A percentile compares a stretch with the other conserved stretches of the same genome.
Conservation (phyloP, 208 protist genomes). For the Trypanosoma congolense region DNA sequence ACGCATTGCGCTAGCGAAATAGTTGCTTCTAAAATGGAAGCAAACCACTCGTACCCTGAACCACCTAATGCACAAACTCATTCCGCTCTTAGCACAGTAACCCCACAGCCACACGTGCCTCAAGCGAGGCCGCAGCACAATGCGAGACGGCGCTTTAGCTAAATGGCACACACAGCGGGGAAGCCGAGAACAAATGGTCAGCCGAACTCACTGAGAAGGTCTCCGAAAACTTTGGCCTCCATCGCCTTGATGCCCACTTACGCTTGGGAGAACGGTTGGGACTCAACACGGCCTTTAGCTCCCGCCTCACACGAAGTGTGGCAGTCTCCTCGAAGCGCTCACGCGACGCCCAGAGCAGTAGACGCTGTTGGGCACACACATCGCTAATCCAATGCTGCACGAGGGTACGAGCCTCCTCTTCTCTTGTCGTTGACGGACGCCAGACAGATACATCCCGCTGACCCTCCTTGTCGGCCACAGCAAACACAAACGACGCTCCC, state of each 20-base stretch:
- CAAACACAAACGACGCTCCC: constrained; percentile 2
- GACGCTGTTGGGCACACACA: constrained; percentile 27
- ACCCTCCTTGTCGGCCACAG: not conserved
- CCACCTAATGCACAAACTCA: not conserved
- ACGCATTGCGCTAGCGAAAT: too few species aligned
- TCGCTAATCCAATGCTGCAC: constrained; percentile 14
- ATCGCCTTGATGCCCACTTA: constrained; percentile 32
- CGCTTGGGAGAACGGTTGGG: constrained; percentile 26
- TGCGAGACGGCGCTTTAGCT: not conserved
- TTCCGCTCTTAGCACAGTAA: too few species aligned
- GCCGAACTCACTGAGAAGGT: constrained; percentile 27
- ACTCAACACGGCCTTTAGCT: constrained; percentile 16
- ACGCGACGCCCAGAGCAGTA: constrained; percentile 35
- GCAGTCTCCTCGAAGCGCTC: constrained; percentile 39
- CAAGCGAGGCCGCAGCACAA: not conserved
- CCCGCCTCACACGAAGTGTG: constrained; percentile 21
- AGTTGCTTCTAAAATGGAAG: too few species aligned
- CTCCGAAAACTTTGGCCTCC: constrained; percentile 38
- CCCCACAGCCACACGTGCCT: too few species aligned
- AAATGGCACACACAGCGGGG: constrained; percentile 21
- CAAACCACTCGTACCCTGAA: not conserved
- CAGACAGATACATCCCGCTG: constrained; percentile 3
- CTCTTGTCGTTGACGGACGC: constrained; percentile 17
- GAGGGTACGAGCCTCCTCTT: constrained; percentile 15
- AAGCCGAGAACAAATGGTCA: constrained; percentile 31